A percentile compares a stretch with the other conserved stretches of the same genome.
These are phyloP conservation scores for Pestalotiopsis sp. DNA, from an alignment of 2,329 filamentous ascomycete genomes.

Conservation along the genomic window DNA sequence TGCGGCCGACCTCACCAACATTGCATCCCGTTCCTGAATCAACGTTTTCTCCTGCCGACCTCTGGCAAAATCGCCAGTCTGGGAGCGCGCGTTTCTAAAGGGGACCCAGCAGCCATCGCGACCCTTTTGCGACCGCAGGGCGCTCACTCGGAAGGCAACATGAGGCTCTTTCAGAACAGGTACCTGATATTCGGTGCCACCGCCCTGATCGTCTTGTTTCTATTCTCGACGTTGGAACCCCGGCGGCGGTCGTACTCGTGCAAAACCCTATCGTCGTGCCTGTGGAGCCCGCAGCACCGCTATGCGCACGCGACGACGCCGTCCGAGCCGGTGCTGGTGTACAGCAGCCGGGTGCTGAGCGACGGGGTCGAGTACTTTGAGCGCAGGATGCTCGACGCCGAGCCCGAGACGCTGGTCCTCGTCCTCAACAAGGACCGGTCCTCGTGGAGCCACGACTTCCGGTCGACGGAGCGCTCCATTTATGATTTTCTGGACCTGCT, in stretches of 20 bases:
- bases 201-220: conserved; percentile 21
- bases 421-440: conserved; percentile 28
- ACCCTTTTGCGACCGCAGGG: background rate
- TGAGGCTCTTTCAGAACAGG: conserved; percentile 18
- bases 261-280: conserved; percentile 27
- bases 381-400: conserved; percentile 22
- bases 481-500: conserved; percentile 32
- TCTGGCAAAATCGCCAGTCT: too few species aligned
- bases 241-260: conserved; percentile 29
- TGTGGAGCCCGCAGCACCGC: conserved; percentile 22
- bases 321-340: conserved; percentile 21
- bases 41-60: too few species aligned
- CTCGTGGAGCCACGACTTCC: conserved; percentile 30
- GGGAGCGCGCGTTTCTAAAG: too few species aligned
- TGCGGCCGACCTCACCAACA: too few species aligned
- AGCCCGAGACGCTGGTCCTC: conserved; percentile 27
- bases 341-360: conserved; percentile 17
- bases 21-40: too few species aligned
- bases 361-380: conserved; percentile 27
- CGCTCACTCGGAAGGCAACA: background rate
- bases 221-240: conserved; percentile 27
- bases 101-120: too few species aligned
- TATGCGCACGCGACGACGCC: conserved; percentile 24
- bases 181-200: conserved; percentile 19
- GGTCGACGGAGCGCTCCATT: conserved; percentile 28